phyloP scores from a whole-genome alignment of 345 rosid species.

The Brassica carinata region DNA sequence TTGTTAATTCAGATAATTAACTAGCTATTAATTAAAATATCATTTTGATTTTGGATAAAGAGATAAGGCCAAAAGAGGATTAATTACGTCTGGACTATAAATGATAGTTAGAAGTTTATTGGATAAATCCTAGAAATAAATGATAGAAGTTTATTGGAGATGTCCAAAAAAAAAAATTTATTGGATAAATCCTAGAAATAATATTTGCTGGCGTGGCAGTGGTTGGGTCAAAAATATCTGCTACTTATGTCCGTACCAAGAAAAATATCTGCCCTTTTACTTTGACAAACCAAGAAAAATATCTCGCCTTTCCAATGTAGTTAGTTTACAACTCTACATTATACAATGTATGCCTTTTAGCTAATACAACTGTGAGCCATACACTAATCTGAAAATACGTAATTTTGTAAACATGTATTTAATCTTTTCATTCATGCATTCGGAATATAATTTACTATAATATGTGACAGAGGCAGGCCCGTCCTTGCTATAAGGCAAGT shows the following conservation, averaged over 20 bases:
- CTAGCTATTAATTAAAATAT: no score
- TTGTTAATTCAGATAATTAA: neutral
- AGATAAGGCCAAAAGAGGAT: neutral
- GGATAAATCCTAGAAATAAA: neutral
- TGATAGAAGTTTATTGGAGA: neutral
- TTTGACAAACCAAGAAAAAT: neutral
- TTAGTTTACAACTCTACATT: neutral
- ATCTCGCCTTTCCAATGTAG: conserved; percentile 2
- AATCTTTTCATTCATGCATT: neutral
- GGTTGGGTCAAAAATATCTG: conserved; percentile 29
- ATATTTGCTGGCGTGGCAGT: conserved; percentile 11
- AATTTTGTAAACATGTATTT: neutral
- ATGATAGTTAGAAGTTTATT: neutral
- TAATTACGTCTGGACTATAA: neutral
- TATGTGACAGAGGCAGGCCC: neutral
- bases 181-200: neutral
- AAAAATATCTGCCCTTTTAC: conserved; percentile 21
- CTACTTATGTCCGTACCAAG: neutral
- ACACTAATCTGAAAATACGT: neutral
- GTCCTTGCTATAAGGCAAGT: no score
- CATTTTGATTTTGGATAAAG: neutral
- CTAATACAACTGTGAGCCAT: neutral
- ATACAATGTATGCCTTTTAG: neutral
- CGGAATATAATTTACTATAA: neutral
- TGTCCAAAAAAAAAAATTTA: neutral